A percentile compares a stretch with the other conserved stretches of the same genome.
These are phyloP conservation scores for Thymus quinquecostatus DNA, from an alignment of 257 asterid genomes.

Conservation along the genomic window DNA sequence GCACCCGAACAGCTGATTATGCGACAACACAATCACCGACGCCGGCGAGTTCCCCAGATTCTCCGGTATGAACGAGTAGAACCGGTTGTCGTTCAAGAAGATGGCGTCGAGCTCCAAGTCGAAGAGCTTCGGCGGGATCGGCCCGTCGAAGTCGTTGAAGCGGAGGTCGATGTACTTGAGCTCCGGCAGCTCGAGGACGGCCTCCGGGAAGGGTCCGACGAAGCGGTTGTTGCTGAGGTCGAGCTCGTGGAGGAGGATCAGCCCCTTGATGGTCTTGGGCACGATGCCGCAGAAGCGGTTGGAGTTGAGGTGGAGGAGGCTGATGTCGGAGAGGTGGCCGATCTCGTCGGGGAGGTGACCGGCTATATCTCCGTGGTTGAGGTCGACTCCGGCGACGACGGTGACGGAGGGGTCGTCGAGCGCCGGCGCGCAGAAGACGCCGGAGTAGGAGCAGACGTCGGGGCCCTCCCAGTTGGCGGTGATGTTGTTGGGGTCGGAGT, in stretches of 20 bases:
- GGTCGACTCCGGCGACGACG: constrained; percentile 86
- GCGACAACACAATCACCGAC: constrained; percentile 53
- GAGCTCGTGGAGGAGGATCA: constrained; percentile 57
- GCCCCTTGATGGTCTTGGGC: constrained; percentile 51
- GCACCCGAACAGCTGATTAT: constrained; percentile 56
- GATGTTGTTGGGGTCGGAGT: constrained; percentile 76
- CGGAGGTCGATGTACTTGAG: constrained; percentile 76
- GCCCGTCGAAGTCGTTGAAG: constrained; percentile 88
- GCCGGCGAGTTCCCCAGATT: constrained; percentile 64
- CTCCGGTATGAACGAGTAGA: constrained; percentile 53
- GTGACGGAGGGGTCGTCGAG: constrained; percentile 51
- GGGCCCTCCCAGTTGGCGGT: constrained; percentile 77
- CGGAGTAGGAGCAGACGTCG: constrained; percentile 70
- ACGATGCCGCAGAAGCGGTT: constrained; percentile 86
- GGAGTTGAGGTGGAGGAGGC: constrained; percentile 77
- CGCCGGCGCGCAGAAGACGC: constrained; percentile 68
- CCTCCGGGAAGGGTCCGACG: constrained; percentile 76
- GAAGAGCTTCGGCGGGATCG: constrained; percentile 54
- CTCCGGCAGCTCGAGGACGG: constrained; percentile 51
- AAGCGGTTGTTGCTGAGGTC: constrained; percentile 92
- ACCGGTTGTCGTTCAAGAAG: constrained; percentile 55
- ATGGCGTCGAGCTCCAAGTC: constrained; percentile 61
- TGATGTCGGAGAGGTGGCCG: constrained; percentile 61
- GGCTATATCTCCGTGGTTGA: constrained; percentile 82
- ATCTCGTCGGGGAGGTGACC: constrained; percentile 85